Base-by-base conservation (phyloP, 768 basidiomycete genomes). In the Leccinum imitatum region DNA sequence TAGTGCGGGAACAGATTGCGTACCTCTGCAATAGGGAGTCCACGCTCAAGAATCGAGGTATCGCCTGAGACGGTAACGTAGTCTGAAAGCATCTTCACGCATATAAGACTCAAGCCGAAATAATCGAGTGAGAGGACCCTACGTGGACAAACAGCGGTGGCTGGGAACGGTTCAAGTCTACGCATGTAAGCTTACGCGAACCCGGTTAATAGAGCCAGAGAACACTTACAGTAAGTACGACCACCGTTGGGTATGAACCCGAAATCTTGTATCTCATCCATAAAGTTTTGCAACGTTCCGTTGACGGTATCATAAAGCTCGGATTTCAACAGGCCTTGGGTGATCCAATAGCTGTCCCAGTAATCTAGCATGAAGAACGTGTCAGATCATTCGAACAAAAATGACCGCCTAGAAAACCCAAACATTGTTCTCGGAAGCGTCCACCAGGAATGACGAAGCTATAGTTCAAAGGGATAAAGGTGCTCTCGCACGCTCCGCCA, bases 231-330 rank as follows among this genome's bases (percentile, higher is more conserved):
- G 68, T 97, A 97, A 54, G 91, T 93, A 11, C 94, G 82, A 4
- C 93, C 95, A 7, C 95, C 95, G 67, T 97, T 98, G 2, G 95
- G 95, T 62, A 98, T 88, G 77, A 97, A 98, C 0, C 95, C 95
- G 66, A 91, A 85, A 23, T 71, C 69, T 44, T 89, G 85, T 50
- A 98, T 77, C 70, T 96, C 88, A 67, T 98, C 95, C 93, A 97
- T 95, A 69, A 98, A 97, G 76, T 97, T 96, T 63, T 91, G 85
- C 35, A 97, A 77, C 0, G 93, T 91, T 11, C 79, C 84, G 63
- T 91, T 90, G 59, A 83, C 90, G 56, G 91, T 80, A 56, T 79
- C 78, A 65, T 84, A 87, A 13, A 97, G 80, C 63, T 89, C 83
- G 2, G 91, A 93, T 69, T 89, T 78, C 31, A 98, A 75, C n/a